phyloP scores from a whole-genome alignment of 2,329 filamentous ascomycete species.

The Dactylellina leptospora region DNA sequence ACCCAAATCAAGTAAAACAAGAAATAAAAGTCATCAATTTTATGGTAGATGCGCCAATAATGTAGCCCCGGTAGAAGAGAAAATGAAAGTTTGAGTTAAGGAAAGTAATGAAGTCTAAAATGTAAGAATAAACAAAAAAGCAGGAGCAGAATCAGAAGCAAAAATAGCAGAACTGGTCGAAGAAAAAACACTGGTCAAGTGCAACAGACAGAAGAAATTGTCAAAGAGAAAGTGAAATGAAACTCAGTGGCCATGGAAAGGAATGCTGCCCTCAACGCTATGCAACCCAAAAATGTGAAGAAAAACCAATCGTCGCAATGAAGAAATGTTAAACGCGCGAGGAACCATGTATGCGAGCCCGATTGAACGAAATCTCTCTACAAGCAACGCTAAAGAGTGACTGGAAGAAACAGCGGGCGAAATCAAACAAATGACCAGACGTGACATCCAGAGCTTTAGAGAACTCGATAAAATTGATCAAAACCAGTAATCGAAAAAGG shows the following conservation, averaged over 20 bases:
- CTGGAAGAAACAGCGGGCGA: constrained; percentile 9
- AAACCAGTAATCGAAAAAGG: not conserved
- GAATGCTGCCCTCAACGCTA: constrained; percentile 43
- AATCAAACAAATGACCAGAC: constrained; percentile 4
- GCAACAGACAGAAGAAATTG: too few species aligned
- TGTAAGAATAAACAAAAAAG: not conserved
- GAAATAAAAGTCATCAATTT: too few species aligned
- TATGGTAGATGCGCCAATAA: too few species aligned
- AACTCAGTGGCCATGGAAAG: constrained; percentile 14
- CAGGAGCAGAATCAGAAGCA: not conserved
- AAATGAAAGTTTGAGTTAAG: not conserved
- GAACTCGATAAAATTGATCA: constrained; percentile 4
- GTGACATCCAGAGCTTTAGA: not conserved
- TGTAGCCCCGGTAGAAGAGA: too few species aligned
- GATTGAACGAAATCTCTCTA: constrained; percentile 24
- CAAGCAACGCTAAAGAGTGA: constrained; percentile 35
- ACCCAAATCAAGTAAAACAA: too few species aligned
- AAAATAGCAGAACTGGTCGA: too few species aligned
- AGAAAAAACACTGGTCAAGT: too few species aligned
- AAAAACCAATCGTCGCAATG: not conserved
- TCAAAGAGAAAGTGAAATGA: too few species aligned
- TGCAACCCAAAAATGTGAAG: constrained; percentile 24
- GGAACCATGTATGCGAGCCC: constrained; percentile 27
- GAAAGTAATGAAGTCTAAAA: constrained; percentile 16
- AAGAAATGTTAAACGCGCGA: not conserved